These are phyloP conservation scores for Earliella scabrosa DNA, from an alignment of 1,284 basidiomycete genomes.

Conservation along the genomic window DNA sequence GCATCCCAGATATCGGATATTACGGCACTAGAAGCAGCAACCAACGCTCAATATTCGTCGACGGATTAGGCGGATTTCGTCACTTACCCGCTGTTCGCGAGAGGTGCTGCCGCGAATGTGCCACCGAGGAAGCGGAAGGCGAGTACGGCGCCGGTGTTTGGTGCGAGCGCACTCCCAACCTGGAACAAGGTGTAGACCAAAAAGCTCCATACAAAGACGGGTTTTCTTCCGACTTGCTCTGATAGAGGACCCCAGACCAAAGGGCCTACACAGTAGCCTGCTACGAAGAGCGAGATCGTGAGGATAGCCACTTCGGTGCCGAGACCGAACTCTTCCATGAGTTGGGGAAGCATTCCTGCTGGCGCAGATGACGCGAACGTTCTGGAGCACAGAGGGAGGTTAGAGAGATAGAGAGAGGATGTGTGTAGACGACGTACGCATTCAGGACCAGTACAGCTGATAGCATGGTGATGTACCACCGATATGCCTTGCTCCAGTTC, in stretches of 20 bases:
- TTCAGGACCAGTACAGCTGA: conserved; percentile 72
- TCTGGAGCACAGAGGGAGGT: conserved; percentile 31
- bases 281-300: conserved; percentile 47
- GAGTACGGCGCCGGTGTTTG: conserved; percentile 62
- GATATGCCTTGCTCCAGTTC: conserved; percentile 60
- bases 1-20: conserved; percentile 33
- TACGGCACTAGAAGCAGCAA: too few relatives aligned
- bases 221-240: conserved; percentile 64
- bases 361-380: conserved; percentile 69
- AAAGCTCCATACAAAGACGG: conserved; percentile 61
- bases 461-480: conserved; percentile 69
- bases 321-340: conserved; percentile 59
- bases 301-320: conserved; percentile 49
- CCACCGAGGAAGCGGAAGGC: conserved; percentile 71
- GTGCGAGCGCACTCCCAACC: conserved; percentile 63
- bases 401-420: neutral
- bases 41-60: too few relatives aligned
- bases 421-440: conserved; percentile 45
- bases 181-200: conserved; percentile 51
- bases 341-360: conserved; percentile 47
- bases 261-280: conserved; percentile 58
- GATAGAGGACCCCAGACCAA: conserved; percentile 66
- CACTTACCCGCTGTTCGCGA: conserved; percentile 42
- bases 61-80: too few relatives aligned
- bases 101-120: conserved; percentile 50